Conservation (phyloP, 2,329 filamentous ascomycete genomes). For the Curvularia sp. region DNA sequence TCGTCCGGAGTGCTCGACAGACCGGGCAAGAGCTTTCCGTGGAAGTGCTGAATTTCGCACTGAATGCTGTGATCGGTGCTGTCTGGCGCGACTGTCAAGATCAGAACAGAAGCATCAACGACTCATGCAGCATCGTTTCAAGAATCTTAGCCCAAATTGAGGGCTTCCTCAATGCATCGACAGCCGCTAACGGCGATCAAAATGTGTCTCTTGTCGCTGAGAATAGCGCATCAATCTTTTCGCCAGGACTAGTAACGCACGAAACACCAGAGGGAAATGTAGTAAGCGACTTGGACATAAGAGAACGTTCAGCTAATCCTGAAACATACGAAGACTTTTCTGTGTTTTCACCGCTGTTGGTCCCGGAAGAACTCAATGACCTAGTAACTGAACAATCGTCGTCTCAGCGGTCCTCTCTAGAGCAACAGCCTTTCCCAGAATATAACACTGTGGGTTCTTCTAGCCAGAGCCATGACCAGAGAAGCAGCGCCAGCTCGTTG, state of each 20-base stretch:
- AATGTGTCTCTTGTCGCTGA: not conserved
- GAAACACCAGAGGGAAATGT: not conserved
- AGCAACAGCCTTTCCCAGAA: not conserved
- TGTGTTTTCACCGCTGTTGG: not conserved
- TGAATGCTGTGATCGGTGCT: constrained; percentile 13
- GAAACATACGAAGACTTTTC: constrained; percentile 2
- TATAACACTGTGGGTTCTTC: not conserved
- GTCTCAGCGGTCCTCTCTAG: not conserved
- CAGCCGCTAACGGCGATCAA: not conserved
- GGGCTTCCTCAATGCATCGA: not conserved
- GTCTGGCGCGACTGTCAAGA: constrained; percentile 13
- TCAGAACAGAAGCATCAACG: not conserved
- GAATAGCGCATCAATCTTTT: not conserved
- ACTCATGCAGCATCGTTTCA: constrained; percentile 6
- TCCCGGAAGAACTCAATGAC: not conserved
- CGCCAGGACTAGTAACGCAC: not conserved
- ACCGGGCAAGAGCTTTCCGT: not conserved
- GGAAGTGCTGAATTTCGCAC: constrained; percentile 7
- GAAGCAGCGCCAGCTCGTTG: not conserved
- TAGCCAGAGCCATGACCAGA: not conserved
- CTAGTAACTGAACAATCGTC: not conserved
- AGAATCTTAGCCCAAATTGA: constrained; percentile 6
- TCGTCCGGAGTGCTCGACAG: constrained; percentile 11
- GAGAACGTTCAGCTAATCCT: not conserved
- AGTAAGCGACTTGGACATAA: not conserved